Conservation (phyloP, 208 protist species). For the Endotrypanum monterogeii region DNA sequence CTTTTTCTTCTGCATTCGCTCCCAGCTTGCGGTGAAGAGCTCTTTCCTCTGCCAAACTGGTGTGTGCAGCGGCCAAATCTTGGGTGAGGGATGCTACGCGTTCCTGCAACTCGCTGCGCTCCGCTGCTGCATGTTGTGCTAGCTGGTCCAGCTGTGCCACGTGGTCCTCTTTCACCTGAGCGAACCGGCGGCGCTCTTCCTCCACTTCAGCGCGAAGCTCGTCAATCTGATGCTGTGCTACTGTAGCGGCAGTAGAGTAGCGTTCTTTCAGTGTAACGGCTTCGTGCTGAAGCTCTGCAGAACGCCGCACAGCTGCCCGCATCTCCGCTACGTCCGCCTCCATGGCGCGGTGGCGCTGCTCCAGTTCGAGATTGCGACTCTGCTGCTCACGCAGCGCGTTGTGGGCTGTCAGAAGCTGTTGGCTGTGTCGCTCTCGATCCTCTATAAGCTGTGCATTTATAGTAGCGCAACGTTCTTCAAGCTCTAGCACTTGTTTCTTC, state of each 20-base stretch:
- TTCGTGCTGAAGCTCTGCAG: conserved; percentile 73
- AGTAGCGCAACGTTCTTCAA: conserved; percentile 65
- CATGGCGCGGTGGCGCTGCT: conserved; percentile 68
- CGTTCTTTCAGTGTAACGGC: conserved; percentile 70
- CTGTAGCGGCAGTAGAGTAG: conserved; percentile 51
- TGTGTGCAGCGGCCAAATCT: conserved; percentile 25
- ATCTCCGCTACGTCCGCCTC: conserved; percentile 64
- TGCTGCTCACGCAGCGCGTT: conserved; percentile 80
- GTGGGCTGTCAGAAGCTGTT: conserved; percentile 73
- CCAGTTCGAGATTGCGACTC: conserved; percentile 60
- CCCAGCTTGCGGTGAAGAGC: conserved; percentile 35
- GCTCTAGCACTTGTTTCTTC: conserved; percentile 54
- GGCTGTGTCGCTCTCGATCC: conserved; percentile 60
- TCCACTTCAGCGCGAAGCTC: conserved; percentile 41
- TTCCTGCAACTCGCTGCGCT: conserved; percentile 28
- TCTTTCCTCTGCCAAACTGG: conserved; percentile 29
- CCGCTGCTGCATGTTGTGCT: conserved; percentile 34
- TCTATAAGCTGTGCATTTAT: conserved; percentile 49
- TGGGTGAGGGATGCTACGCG: conserved; percentile 44
- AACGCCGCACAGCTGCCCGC: conserved; percentile 65
- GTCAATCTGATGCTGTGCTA: conserved; percentile 39
- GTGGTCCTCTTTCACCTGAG: conserved; percentile 35
- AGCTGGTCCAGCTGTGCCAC: conserved; percentile 36
- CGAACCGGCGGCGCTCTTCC: conserved; percentile 24
- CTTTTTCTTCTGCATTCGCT: conserved; percentile 41